These are phyloP conservation scores for Pseudogymnoascus sp. DNA, from an alignment of 2,329 filamentous ascomycete species.

Conservation along the genomic window DNA sequence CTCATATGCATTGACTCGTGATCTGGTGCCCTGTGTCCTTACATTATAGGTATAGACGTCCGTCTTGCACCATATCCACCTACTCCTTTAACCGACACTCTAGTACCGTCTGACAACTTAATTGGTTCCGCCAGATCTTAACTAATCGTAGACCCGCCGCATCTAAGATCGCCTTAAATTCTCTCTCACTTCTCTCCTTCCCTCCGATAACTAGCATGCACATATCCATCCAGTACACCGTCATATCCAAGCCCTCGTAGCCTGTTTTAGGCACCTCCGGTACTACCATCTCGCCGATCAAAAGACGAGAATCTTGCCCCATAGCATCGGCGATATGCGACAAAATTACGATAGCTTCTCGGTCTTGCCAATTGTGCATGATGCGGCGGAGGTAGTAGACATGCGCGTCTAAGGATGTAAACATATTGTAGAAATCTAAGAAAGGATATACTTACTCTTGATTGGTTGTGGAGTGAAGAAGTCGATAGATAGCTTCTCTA, in stretches of 20 bases:
- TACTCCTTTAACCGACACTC: conserved; percentile 14
- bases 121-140: conserved; percentile 14
- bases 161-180: conserved; percentile 15
- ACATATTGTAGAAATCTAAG: neutral
- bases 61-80: neutral
- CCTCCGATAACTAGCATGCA: conserved; percentile 19
- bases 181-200: conserved; percentile 15
- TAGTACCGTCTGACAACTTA: conserved; percentile 13
- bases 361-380: conserved; percentile 22
- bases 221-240: conserved; percentile 16
- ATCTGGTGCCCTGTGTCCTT: too few species aligned
- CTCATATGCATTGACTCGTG: too few species aligned
- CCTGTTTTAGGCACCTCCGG: conserved; percentile 11
- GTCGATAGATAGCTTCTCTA: neutral
- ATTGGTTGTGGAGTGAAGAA: conserved; percentile 9
- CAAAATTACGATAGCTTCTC: conserved; percentile 16
- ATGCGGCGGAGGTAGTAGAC: conserved; percentile 23
- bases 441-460: neutral
- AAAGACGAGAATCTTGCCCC: conserved; percentile 16
- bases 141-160: conserved; percentile 14
- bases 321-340: conserved; percentile 20
- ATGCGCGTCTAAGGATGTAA: conserved; percentile 17
- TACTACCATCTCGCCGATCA: conserved; percentile 21
- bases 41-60: too few species aligned
- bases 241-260: conserved; percentile 12